Evolutionary conservation across 2,329 filamentous ascomycete species (phyloP).

Genomic region (Exophiala sideris): DNA sequence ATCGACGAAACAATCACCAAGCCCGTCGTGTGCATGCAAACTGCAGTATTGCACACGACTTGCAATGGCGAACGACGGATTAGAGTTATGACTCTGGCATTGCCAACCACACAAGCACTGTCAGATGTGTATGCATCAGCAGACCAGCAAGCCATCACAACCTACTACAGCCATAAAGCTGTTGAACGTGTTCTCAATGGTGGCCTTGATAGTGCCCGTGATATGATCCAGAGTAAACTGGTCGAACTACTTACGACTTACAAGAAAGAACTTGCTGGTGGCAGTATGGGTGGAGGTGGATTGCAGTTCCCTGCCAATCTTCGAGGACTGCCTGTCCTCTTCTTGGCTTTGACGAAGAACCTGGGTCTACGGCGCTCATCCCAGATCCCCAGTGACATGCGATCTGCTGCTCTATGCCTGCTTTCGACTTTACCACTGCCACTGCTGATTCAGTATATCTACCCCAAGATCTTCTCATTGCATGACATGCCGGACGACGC

Average conservation of each 20-base stretch:
- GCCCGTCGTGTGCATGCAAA: constrained; percentile 87
- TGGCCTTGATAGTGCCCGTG: constrained; percentile 84
- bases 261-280: constrained; percentile 92
- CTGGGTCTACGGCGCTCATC: constrained; percentile 89
- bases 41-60: constrained; percentile 92
- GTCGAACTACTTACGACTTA: constrained; percentile 92
- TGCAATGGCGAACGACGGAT: constrained; percentile 97
- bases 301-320: constrained; percentile 93
- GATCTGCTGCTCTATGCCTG: constrained; percentile 86
- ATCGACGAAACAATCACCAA: constrained; percentile 94
- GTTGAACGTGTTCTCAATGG: constrained; percentile 84
- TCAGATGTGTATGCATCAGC: constrained; percentile 92
- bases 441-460: constrained; percentile 35
- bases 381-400: constrained; percentile 89
- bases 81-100: constrained; percentile 84
- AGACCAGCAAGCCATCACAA: constrained; percentile 87
- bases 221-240: constrained; percentile 85
- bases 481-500: constrained; percentile 96
- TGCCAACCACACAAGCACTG: constrained; percentile 87
- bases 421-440: constrained; percentile 64
- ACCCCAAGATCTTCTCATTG: constrained; percentile 70
- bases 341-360: constrained; percentile 94
- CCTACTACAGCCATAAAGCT: constrained; percentile 96
- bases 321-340: constrained; percentile 80
- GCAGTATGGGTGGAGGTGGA: constrained; percentile 87